Evolutionary conservation across 495 filamentous ascomycete species (phyloP), one percentile per base, ranked within the genome.

Genomic region (Penicillium paradoxum): DNA sequence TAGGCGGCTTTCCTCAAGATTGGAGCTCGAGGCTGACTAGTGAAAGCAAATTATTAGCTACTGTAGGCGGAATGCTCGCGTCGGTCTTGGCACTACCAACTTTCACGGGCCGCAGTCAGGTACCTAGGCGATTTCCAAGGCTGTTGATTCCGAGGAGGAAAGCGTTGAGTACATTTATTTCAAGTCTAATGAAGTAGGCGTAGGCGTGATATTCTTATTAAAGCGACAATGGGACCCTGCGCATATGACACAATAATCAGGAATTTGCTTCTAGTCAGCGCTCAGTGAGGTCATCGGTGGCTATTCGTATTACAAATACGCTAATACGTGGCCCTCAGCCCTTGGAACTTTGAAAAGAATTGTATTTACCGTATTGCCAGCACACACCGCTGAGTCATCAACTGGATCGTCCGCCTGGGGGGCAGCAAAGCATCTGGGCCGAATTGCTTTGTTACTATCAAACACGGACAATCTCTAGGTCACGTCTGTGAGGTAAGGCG

Each of bases 241-340:
- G 17, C 40, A 43, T 32, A 51, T 43, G 49, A 51, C 49, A 51
- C 41, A 53, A 51, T 45, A 47, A 45, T 48, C 42, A 54, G 42
- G 51, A 27, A 45, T 47, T 53, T 43, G 53, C 51, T 37, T 37
- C 32, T 30, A 22, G 34, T 37, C 34, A n/a, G 18, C 37, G 33
- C 43, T 15, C 49, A 59, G 60, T 66, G 63, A 66, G 63, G 63
- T 66, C 63, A 66, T 66, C 55, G 58, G 49, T 63, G 56, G 47
- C 55, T 38, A 55, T 47, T 8, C 21, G 39, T 43, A 40, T 14
- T 53, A 17, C 43, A 54, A 4, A 40, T 51, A 51, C 49, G 2
- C 13, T 3, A 34, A 27, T 43, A 43, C 39, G 29, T 17, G 7
- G 2, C 19, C 17, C 17, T 11, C 22, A 3, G 10, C 13, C 5